phyloP scores from a whole-genome alignment of 805 yeast genomes.

The Dipodascopsis uninucleata region DNA sequence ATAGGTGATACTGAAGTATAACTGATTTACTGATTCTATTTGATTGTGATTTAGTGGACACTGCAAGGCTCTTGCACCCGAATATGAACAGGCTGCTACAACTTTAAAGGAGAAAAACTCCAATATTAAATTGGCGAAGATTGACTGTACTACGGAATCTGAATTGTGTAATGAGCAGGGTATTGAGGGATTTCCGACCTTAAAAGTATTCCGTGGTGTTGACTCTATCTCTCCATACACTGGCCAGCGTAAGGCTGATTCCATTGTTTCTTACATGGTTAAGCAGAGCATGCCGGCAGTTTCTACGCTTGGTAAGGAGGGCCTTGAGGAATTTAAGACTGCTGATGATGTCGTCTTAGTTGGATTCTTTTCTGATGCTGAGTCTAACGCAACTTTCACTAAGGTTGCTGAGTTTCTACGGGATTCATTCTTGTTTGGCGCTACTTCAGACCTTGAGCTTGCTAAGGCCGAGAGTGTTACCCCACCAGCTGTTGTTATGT shows the following conservation, averaged over 20 bases:
- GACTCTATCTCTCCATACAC: slow-evolving; percentile 58
- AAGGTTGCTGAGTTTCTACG: slow-evolving; percentile 60
- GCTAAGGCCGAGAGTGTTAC: slow-evolving; percentile 42
- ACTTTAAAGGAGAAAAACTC: slow-evolving; percentile 54
- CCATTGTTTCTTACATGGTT: slow-evolving; percentile 73
- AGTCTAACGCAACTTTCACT: slow-evolving; percentile 55
- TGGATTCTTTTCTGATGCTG: slow-evolving; percentile 52
- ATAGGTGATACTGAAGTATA: too few species aligned
- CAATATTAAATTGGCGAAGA: slow-evolving; percentile 70
- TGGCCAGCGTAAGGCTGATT: slow-evolving; percentile 79
- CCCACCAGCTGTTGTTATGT: slow-evolving; percentile 48
- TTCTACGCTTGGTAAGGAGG: slow-evolving; percentile 46
- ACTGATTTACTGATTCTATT: background rate
- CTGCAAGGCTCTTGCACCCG: slow-evolving; percentile 82
- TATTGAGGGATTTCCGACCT: slow-evolving; percentile 78
- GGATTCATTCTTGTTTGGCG: slow-evolving; percentile 61
- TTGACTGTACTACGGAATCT: slow-evolving; percentile 78
- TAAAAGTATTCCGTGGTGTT: slow-evolving; percentile 65
- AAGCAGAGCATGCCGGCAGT: slow-evolving; percentile 81
- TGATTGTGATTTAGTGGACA: slow-evolving; percentile 54
- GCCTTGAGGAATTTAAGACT: slow-evolving; percentile 49
- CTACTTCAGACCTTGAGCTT: slow-evolving; percentile 41
- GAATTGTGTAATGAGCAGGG: slow-evolving; percentile 65
- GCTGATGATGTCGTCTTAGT: slow-evolving; percentile 43
- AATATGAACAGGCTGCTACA: slow-evolving; percentile 70